Percentiles rank a stretch among this genome's conserved stretches.
Evolutionary conservation across 306 rosid species (phyloP).

Genomic region (Rosa multiflora): DNA sequence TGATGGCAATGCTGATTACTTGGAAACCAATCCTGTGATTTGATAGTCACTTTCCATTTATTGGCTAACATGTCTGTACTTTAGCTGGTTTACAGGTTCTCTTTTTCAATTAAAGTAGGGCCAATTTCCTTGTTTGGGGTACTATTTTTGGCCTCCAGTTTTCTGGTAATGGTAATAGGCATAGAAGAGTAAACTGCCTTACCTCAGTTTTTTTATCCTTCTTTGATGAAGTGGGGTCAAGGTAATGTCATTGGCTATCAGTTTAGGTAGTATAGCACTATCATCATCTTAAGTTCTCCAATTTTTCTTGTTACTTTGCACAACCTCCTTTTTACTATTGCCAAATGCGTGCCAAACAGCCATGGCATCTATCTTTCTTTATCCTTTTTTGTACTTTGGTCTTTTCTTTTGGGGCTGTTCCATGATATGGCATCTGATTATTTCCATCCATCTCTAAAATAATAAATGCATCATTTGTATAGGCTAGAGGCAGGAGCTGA

Average conservation of each 20-base stretch:
- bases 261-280: neutral
- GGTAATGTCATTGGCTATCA: neutral
- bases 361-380: neutral
- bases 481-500: neutral
- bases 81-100: neutral
- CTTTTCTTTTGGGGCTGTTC: neutral
- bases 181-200: neutral
- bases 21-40: conserved; percentile 1
- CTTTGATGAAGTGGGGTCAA: neutral
- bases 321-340: neutral
- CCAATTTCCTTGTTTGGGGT: neutral
- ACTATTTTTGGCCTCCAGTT: neutral
- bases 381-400: neutral
- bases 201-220: neutral
- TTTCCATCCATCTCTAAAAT: neutral
- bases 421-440: neutral
- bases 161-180: neutral
- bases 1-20: neutral
- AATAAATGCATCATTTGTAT: neutral
- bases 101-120: neutral
- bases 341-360: neutral
- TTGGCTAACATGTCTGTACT: neutral
- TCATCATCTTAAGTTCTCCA: neutral
- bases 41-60: neutral
- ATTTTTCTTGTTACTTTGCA: neutral